Base-by-base conservation (phyloP, 106 monocot genomes). In the Dendrobium catenatum region DNA sequence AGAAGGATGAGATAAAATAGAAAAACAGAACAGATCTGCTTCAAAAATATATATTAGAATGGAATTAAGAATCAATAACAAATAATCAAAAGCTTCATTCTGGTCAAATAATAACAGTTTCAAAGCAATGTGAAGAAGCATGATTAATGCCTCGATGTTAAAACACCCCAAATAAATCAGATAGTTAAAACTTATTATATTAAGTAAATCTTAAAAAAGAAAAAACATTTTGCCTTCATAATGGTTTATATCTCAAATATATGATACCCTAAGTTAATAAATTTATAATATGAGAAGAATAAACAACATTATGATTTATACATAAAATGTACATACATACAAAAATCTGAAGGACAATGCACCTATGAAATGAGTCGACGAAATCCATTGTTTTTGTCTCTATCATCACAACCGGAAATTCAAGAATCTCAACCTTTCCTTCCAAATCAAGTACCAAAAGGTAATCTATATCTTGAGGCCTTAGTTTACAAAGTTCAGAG, bases 361-460 rank as follows among this genome's bases (percentile, higher is more conserved):
- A 95, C 98, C 98, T 98, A 88, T 98, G 94, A 80, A 94, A 98
- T 56, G 85, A 88, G 85, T 95, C 98, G 58, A 93, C 26, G 49
- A 90, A 94, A 41, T 82, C 79, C 87, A 87, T 81, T 42, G 78
- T 93, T 77, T 80, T 92, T 51, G 89, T 85, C 84, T 95, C 89
- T 79, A 98, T 95, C 91, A 94, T 89, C 54, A 98, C 59, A 82
- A 98, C 91, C 26, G 98, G 98, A 89, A 98, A 98, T 82, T 98
- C 98, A 81, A 98, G 92, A 84, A 98, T 98, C 81, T 98, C 98
- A 79, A 94, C 89, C 84, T 88, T 94, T 27, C 98, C 98, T 72
- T 98, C 98, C 84, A 98, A 83, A 82, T 98, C 98, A 83, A 98
- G 95, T 70, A 98, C 85, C 80, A 98, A 68, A 81, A 98, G 78